A percentile compares a stretch with the other conserved stretches of the same genome.
Evolutionary conservation across 2,329 filamentous ascomycete genomes (phyloP).

Genomic region (Chrysoporthe austroafricana): DNA sequence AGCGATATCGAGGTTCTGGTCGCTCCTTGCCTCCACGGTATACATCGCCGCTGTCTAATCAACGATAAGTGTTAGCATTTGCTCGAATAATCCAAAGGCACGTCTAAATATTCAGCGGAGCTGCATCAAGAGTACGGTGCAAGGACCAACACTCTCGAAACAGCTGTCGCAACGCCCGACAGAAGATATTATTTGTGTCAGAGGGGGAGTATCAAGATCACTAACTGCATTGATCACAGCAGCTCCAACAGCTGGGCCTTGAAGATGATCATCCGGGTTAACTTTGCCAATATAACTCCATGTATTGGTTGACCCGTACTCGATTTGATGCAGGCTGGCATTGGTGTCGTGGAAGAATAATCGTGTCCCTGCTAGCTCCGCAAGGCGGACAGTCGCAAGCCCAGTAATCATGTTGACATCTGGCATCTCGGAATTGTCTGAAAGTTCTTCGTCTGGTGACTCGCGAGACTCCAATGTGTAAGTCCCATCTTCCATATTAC

Average conservation of each 20-base stretch:
- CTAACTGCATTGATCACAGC: conserved; percentile 1
- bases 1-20: conserved; percentile 12
- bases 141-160: too few species aligned
- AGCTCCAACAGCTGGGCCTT: conserved; percentile 5
- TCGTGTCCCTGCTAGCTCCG: conserved; percentile 5
- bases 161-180: not conserved
- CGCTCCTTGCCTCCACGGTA: conserved; percentile 11
- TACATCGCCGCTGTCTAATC: conserved; percentile 9
- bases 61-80: not conserved
- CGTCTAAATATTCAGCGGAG: too few species aligned
- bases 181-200: not conserved
- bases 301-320: not conserved
- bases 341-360: conserved; percentile 14
- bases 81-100: too few species aligned
- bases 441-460: conserved; percentile 1
- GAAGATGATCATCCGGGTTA: conserved; percentile 13
- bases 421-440: not conserved
- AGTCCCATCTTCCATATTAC: conserved; percentile 4
- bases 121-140: too few species aligned
- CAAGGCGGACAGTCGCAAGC: conserved; percentile 11
- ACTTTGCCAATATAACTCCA: conserved; percentile 10
- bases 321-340: conserved; percentile 7
- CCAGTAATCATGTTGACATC: conserved; percentile 8
- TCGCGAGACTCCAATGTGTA: conserved; percentile 8
- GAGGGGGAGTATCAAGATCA: too few species aligned